Percentiles rank a stretch among this genome's conserved stretches.
These are phyloP conservation scores for Parachaetomium inaequale DNA, from an alignment of 495 filamentous ascomycete species.

Conservation along the genomic window DNA sequence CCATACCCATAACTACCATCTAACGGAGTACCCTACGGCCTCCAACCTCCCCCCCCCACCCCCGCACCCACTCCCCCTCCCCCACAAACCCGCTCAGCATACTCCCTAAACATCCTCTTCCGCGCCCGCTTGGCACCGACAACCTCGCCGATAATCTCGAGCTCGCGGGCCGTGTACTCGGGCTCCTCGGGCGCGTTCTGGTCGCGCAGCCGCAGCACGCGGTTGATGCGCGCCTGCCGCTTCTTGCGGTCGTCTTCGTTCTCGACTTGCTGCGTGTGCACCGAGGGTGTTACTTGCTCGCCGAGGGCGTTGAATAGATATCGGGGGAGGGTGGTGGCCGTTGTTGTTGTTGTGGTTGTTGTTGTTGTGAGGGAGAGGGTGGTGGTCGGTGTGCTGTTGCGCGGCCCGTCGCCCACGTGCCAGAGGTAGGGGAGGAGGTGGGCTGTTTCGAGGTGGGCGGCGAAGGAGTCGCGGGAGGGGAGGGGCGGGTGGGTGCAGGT, in stretches of 20 bases:
- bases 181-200: slow-evolving; percentile 44
- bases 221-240: slow-evolving; percentile 32
- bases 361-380: neutral
- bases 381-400: slow-evolving; percentile 29
- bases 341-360: neutral
- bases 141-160: slow-evolving; percentile 13
- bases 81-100: slow-evolving; percentile 13
- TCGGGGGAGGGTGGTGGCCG: slow-evolving; percentile 25
- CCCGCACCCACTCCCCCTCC: neutral
- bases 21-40: neutral
- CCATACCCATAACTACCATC: neutral
- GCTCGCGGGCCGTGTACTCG: slow-evolving; percentile 28
- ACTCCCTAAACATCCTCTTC: slow-evolving; percentile 26
- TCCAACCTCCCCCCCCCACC: neutral
- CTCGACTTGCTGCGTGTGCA: slow-evolving; percentile 37
- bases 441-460: slow-evolving; percentile 54
- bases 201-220: slow-evolving; percentile 29
- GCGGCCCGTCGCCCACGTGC: slow-evolving; percentile 62
- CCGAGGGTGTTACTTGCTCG: slow-evolving; percentile 43
- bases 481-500: slow-evolving; percentile 28
- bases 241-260: slow-evolving; percentile 35
- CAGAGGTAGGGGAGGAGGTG: slow-evolving; percentile 61
- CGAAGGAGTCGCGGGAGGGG: slow-evolving; percentile 46
- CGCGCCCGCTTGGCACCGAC: slow-evolving; percentile 16
- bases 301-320: slow-evolving; percentile 38